These are phyloP conservation scores for Pyricularia pennisetigena DNA, from an alignment of 2,329 filamentous ascomycete species.

Conservation along the genomic window DNA sequence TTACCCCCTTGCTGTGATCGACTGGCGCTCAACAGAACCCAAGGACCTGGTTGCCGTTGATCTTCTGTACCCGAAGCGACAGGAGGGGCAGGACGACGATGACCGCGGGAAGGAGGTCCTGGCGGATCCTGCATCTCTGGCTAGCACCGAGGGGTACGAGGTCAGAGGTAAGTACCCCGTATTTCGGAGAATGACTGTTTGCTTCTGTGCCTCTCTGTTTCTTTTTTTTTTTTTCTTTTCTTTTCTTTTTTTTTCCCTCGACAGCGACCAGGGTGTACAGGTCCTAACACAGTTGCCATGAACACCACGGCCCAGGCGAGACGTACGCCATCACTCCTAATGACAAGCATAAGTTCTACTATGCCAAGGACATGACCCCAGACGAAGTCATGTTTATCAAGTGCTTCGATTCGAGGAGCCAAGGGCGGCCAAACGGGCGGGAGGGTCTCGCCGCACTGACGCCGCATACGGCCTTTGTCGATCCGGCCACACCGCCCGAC, in stretches of 20 bases:
- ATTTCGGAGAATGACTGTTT: neutral
- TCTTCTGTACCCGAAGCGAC: constrained; percentile 48
- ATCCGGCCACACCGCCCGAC: constrained; percentile 40
- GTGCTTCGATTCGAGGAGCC: constrained; percentile 41
- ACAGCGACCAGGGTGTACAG: neutral
- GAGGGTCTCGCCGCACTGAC: constrained; percentile 34
- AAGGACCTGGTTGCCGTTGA: constrained; percentile 51
- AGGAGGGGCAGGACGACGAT: constrained; percentile 24
- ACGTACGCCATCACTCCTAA: constrained; percentile 50
- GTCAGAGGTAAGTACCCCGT: constrained; percentile 24
- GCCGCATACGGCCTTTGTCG: constrained; percentile 45
- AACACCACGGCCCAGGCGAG: constrained; percentile 32
- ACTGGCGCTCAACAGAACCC: constrained; percentile 50
- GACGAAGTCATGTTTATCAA: constrained; percentile 38
- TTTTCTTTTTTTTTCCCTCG: neutral
- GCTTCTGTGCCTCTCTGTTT: neutral
- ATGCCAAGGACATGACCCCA: constrained; percentile 56
- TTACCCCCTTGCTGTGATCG: constrained; percentile 54
- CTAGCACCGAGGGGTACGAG: constrained; percentile 51
- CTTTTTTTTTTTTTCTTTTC: neutral
- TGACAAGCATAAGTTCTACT: constrained; percentile 51
- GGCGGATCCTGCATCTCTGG: constrained; percentile 32
- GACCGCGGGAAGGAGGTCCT: constrained; percentile 49
- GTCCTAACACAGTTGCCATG: constrained; percentile 1
- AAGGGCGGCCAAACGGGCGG: constrained; percentile 22